Conservation (phyloP, 495 filamentous ascomycete species). For the Cercophora scortea region DNA sequence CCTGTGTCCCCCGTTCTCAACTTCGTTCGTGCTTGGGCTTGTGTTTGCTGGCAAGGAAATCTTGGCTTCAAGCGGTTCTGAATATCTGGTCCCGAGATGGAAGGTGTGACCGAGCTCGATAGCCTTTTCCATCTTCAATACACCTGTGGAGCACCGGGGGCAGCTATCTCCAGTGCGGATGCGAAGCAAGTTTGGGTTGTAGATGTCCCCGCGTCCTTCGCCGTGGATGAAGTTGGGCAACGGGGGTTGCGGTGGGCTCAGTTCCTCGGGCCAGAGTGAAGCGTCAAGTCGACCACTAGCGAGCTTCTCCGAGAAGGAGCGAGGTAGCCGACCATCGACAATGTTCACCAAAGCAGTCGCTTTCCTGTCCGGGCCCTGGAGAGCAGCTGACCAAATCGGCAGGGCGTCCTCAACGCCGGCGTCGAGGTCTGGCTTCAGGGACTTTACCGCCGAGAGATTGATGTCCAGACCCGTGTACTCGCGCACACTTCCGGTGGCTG, state of each 20-base stretch:
- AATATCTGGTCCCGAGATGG: conserved; percentile 85
- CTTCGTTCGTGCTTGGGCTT: conserved; percentile 2
- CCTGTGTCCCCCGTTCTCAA: conserved; percentile 4
- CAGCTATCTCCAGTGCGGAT: conserved; percentile 65
- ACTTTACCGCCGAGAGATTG: conserved; percentile 65
- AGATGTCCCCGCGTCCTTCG: conserved; percentile 2
- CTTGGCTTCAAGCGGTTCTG: conserved; percentile 57
- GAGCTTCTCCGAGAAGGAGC: conserved; percentile 2
- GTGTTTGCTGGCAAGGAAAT: conserved; percentile 32
- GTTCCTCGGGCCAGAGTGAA: conserved; percentile 15
- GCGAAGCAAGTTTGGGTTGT: conserved; percentile 51
- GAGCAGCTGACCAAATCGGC: conserved; percentile 43
- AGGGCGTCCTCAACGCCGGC: conserved; percentile 56
- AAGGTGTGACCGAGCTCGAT: conserved; percentile 95
- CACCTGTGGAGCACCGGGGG: conserved; percentile 56
- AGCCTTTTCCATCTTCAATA: conserved; percentile 58
- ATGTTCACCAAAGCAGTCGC: conserved; percentile 40
- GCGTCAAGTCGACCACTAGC: not conserved
- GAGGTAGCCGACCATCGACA: conserved; percentile 33
- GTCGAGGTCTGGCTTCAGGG: conserved; percentile 65
- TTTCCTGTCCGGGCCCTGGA: conserved; percentile 2
- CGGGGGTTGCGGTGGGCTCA: not conserved
- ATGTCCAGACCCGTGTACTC: conserved; percentile 40
- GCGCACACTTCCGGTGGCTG: not conserved
- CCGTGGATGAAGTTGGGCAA: conserved; percentile 4